A percentile compares a stretch with the other conserved stretches of the same genome.
Evolutionary conservation across 1,284 basidiomycete species (phyloP).

Genomic region (Mrakiaceae sp.): DNA sequence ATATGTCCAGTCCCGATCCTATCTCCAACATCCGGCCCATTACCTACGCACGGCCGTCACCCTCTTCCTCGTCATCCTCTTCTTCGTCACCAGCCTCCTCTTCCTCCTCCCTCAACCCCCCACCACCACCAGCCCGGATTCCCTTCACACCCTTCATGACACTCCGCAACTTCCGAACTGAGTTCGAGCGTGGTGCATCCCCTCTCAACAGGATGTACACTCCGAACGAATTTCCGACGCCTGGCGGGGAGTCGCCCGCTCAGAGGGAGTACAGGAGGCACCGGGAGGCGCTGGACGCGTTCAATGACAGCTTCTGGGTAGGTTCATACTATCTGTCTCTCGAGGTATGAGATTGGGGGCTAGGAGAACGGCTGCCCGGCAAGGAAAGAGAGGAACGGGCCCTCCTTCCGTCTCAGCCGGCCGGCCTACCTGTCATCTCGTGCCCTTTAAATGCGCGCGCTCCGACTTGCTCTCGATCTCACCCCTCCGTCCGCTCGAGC

Average conservation of each 20-base stretch:
- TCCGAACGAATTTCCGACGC: not conserved
- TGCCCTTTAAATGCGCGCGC: no score
- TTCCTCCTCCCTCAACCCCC: not conserved
- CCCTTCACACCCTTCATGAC: no score
- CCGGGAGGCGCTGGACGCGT: conserved; percentile 5
- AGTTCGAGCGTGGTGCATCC: no score
- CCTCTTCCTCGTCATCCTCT: not conserved
- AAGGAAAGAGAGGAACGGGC: no score
- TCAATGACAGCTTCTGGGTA: conserved; percentile 8
- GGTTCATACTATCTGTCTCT: not conserved
- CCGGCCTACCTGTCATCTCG: no score
- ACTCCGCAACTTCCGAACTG: no score
- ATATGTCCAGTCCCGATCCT: not conserved
- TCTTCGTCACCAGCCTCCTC: not conserved
- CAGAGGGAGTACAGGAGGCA: not conserved
- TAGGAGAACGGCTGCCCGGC: no score
- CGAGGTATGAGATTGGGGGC: no score
- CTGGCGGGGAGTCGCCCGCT: not conserved
- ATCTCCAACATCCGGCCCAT: conserved; percentile 9
- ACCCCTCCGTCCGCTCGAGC: not conserved
- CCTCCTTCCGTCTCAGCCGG: not conserved
- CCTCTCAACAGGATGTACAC: not conserved
- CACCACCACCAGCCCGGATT: no score
- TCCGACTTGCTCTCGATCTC: not conserved
- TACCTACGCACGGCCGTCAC: not conserved